Conservation (phyloP, 805 yeast genomes). For the Candida stauntonica region DNA sequence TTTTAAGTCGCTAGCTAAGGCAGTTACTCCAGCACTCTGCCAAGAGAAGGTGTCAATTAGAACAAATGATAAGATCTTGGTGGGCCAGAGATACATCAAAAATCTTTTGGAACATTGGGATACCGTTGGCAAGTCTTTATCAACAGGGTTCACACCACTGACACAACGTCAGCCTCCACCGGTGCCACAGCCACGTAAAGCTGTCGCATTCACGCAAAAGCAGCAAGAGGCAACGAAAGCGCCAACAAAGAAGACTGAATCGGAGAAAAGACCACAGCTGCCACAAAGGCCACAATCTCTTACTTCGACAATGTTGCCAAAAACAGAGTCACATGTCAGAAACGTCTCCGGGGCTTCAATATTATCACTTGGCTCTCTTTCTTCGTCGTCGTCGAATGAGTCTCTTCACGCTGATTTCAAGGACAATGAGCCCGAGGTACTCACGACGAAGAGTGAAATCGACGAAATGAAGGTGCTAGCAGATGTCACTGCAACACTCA, state of each 20-base stretch:
- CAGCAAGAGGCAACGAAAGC: conserved; percentile 9
- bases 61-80: conserved; percentile 42
- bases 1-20: conserved; percentile 21
- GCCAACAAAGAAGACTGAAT: not conserved
- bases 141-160: conserved; percentile 1
- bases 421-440: not conserved
- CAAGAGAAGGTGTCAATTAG: conserved; percentile 42
- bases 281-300: not conserved
- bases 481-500: conserved; percentile 23
- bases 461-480: conserved; percentile 16
- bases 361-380: conserved; percentile 1
- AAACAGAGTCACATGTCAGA: conserved; percentile 1
- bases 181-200: conserved; percentile 11
- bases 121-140: conserved; percentile 2
- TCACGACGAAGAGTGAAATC: not conserved
- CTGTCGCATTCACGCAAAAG: conserved; percentile 13
- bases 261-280: not conserved
- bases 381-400: conserved; percentile 1
- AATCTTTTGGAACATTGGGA: conserved; percentile 50
- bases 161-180: conserved; percentile 1
- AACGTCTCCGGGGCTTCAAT: not conserved
- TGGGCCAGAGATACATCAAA: conserved; percentile 50
- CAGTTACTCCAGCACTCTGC: conserved; percentile 44
- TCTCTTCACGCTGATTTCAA: conserved; percentile 1
- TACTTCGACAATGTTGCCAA: not conserved